phyloP scores from a whole-genome alignment of 441 rosid species.

The Kokia cookei region DNA sequence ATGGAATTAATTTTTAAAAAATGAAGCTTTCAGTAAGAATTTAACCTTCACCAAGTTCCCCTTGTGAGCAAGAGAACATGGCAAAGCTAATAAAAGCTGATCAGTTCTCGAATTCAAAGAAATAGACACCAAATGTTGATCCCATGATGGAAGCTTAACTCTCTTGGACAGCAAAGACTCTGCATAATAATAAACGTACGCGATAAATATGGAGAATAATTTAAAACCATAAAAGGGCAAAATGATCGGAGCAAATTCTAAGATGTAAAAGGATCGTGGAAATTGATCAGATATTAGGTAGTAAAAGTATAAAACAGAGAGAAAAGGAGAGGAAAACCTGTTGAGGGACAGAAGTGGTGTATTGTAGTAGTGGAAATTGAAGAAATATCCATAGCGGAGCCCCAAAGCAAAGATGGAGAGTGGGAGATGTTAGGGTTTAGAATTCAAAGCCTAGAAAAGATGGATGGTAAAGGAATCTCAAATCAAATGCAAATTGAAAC shows the following conservation, averaged over 20 bases:
- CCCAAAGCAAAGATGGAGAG: not conserved
- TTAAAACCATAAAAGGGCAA: not conserved
- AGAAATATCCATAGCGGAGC: conserved; percentile 39
- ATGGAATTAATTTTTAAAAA: not conserved
- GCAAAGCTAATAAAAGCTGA: conserved; percentile 10
- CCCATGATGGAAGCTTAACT: conserved; percentile 20
- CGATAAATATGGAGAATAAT: not conserved
- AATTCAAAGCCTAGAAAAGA: not conserved
- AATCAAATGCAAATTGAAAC: not conserved
- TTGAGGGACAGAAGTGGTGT: conserved; percentile 18
- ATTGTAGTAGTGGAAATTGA: conserved; percentile 25
- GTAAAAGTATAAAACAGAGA: not conserved
- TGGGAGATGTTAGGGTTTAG: not conserved
- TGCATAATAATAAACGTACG: conserved; percentile 15
- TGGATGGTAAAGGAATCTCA: not conserved
- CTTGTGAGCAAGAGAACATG: conserved; percentile 4
- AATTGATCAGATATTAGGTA: not conserved
- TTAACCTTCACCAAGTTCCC: conserved; percentile 23
- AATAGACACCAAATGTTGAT: conserved; percentile 19
- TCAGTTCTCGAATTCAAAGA: conserved; percentile 21
- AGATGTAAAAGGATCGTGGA: not conserved
- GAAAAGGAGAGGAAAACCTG: conserved; percentile 27
- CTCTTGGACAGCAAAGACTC: conserved; percentile 26
- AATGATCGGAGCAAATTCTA: not conserved
- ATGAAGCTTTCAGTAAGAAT: not conserved